phyloP scores from a whole-genome alignment of 495 filamentous ascomycete genomes.

The Pyrenula aspistea region DNA sequence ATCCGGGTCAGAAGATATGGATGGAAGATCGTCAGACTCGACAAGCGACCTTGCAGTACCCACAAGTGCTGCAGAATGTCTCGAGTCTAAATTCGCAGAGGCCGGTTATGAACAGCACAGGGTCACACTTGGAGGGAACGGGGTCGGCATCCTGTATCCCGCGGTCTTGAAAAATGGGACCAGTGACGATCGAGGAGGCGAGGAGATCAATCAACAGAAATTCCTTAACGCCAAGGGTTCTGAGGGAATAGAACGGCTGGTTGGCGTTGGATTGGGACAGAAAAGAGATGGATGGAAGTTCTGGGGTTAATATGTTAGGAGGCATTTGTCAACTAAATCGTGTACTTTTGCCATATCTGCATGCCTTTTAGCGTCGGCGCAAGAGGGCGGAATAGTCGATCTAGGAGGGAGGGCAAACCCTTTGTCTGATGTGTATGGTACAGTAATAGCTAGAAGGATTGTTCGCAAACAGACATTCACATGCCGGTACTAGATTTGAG shows the following conservation, averaged over 20 bases:
- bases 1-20: neutral
- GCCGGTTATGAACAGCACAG: slow-evolving; percentile 78
- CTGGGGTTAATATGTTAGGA: slow-evolving; percentile 48
- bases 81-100: slow-evolving; percentile 53
- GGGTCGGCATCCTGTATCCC: slow-evolving; percentile 85
- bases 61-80: slow-evolving; percentile 3
- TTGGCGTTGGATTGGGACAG: slow-evolving; percentile 47
- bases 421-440: too few relatives aligned
- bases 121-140: slow-evolving; percentile 80
- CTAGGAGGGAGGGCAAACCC: neutral
- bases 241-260: slow-evolving; percentile 64
- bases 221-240: slow-evolving; percentile 74
- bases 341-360: slow-evolving; percentile 10
- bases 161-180: slow-evolving; percentile 67
- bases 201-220: slow-evolving; percentile 86
- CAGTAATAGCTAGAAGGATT: too few relatives aligned
- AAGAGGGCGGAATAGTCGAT: slow-evolving; percentile 2
- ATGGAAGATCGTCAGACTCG: slow-evolving; percentile 1
- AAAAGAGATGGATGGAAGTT: slow-evolving; percentile 87
- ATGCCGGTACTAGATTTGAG: too few relatives aligned
- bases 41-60: neutral
- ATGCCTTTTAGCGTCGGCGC: slow-evolving; percentile 3
- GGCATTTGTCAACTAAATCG: slow-evolving; percentile 18
- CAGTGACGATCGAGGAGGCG: slow-evolving; percentile 57
- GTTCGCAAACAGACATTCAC: too few relatives aligned